These are phyloP conservation scores for Saccharomycopsis vini DNA, from an alignment of 805 yeast genomes.

Conservation along the genomic window DNA sequence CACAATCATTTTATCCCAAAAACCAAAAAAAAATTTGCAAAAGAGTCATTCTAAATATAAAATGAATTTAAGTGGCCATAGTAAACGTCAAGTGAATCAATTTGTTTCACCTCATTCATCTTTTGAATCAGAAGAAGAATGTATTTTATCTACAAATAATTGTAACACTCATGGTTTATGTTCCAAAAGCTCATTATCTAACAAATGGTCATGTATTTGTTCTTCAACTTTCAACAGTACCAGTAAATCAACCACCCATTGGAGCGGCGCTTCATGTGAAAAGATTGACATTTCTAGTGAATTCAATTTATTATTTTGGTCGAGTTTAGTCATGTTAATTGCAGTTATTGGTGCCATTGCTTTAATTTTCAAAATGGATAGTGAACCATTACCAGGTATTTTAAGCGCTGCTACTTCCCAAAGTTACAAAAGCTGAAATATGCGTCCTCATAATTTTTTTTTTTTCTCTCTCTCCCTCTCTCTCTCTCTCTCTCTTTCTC, in stretches of 20 bases:
- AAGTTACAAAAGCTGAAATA: conserved; percentile 28
- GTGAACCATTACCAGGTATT: conserved; percentile 60
- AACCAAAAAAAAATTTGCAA: background rate
- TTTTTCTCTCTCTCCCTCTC: too few relatives aligned
- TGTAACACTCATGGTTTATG: conserved; percentile 52
- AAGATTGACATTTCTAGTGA: conserved; percentile 60
- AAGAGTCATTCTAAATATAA: too few relatives aligned
- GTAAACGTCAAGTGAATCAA: too few relatives aligned
- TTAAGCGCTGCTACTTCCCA: conserved; percentile 45
- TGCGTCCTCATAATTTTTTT: too few relatives aligned
- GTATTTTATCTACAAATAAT: conserved; percentile 37
- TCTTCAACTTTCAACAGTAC: conserved; percentile 34
- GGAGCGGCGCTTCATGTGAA: conserved; percentile 54
- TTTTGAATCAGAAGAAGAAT: conserved; percentile 36
- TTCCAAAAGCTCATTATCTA: conserved; percentile 26
- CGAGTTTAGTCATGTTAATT: conserved; percentile 38
- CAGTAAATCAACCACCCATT: conserved; percentile 37
- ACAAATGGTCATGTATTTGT: conserved; percentile 46
- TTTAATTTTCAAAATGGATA: conserved; percentile 45
- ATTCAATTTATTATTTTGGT: conserved; percentile 65
- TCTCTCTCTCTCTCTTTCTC: too few relatives aligned
- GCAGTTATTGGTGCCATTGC: conserved; percentile 43
- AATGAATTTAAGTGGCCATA: too few relatives aligned
- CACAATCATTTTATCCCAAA: conserved; percentile 5
- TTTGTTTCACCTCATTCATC: too few relatives aligned